Conservation (phyloP, 2,329 filamentous ascomycete genomes). For the Metarhizium brunneum region DNA sequence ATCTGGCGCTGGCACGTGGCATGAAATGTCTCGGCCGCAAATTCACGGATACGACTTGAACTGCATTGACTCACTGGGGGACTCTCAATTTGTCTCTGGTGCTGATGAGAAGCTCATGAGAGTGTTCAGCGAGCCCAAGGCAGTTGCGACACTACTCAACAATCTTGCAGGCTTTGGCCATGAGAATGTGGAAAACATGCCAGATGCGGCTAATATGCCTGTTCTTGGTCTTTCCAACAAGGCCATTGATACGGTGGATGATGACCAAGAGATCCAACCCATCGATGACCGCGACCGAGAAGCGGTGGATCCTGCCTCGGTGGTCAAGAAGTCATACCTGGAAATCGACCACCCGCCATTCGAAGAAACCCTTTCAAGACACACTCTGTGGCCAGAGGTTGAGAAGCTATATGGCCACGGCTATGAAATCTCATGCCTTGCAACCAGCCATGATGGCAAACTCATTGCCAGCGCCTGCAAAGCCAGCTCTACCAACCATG, state of each 20-base stretch:
- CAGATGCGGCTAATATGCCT: conserved; percentile 88
- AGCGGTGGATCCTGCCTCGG: conserved; percentile 43
- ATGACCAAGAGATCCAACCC: conserved; percentile 34
- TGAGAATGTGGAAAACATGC: conserved; percentile 40
- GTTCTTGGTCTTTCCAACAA: conserved; percentile 95
- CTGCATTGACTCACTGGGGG: conserved; percentile 70
- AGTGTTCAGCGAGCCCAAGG: conserved; percentile 83
- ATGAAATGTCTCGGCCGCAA: conserved; percentile 90
- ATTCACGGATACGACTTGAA: conserved; percentile 98
- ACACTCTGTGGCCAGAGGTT: conserved; percentile 90
- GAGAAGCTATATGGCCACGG: conserved; percentile 98
- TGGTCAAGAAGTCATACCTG: conserved; percentile 51
- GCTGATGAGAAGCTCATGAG: conserved; percentile 97
- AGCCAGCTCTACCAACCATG: conserved; percentile 86
- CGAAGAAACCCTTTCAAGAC: conserved; percentile 80
- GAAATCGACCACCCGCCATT: conserved; percentile 67
- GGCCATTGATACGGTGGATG: conserved; percentile 56
- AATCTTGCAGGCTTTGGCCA: conserved; percentile 53
- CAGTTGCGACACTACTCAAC: conserved; percentile 65
- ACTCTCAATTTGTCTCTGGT: conserved; percentile 78
- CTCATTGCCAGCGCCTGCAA: conserved; percentile 88
- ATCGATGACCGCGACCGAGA: conserved; percentile 41
- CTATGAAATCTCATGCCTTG: conserved; percentile 87
- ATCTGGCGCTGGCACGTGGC: conserved; percentile 55
- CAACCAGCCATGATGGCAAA: conserved; percentile 62